Percentiles rank a stretch among this genome's conserved stretches.
Evolutionary conservation across 257 asterid species (phyloP).

Genomic region (Nicotiana otophora): DNA sequence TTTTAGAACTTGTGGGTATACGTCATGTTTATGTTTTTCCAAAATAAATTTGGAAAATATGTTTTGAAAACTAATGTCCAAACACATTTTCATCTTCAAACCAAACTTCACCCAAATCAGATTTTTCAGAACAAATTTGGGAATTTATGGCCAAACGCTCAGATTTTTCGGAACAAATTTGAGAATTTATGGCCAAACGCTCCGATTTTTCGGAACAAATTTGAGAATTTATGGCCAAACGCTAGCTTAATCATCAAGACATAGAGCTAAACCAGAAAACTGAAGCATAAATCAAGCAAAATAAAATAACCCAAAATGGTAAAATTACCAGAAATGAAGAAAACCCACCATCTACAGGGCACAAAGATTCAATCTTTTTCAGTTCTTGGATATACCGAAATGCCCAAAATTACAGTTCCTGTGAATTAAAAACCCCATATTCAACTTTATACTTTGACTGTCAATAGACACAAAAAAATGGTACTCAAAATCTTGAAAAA

Average conservation of each 20-base stretch:
- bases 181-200: too few species aligned
- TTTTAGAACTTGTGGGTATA: too few species aligned
- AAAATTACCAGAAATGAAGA: constrained; percentile 6
- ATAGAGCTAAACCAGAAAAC: not conserved
- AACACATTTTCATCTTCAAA: too few species aligned
- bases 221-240: too few species aligned
- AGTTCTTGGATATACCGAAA: not conserved
- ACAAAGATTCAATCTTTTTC: constrained; percentile 2
- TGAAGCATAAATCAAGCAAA: not conserved
- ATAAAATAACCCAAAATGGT: not conserved
- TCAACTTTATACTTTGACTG: not conserved
- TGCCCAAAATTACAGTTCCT: not conserved
- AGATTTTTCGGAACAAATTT: too few species aligned
- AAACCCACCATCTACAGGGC: not conserved
- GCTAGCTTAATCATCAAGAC: not conserved
- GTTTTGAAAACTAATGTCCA: too few species aligned
- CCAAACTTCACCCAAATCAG: too few species aligned
- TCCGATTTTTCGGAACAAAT: too few species aligned
- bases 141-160: too few species aligned
- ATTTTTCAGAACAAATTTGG: too few species aligned
- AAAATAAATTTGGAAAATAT: too few species aligned
- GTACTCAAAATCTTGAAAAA: not conserved
- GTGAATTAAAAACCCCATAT: not conserved
- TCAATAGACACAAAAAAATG: not conserved
- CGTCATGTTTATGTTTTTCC: too few species aligned